Base-by-base conservation (phyloP, 2,329 filamentous ascomycete species). In the Dendryphion nanum region DNA sequence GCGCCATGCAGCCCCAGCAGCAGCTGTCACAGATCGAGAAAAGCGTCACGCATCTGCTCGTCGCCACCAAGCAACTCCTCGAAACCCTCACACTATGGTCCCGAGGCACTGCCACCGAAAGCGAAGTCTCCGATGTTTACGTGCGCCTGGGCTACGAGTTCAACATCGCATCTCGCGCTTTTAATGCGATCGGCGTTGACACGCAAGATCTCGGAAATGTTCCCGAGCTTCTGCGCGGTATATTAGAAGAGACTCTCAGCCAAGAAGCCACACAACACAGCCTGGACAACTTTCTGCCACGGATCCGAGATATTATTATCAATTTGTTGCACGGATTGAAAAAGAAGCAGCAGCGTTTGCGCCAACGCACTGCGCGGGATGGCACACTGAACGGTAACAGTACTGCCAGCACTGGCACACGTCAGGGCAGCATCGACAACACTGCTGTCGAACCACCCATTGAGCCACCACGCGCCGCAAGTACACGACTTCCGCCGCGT, bases 11-110 rank as follows among this genome's bases (percentile, higher is more conserved):
- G 84, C 74, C 81, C 68, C 73, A 82, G 73, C 74, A 87, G 74
- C 75, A 88, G 53, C 78, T 98, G 51, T 96, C 91, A 36, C 91
- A 95, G 67, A 98, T 98, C 68, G 93, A 98, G 73, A 97, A 96
- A 74, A 96, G 90, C 64, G 93, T 98, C 48, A 61, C 91, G 8
- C 93, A 98, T 64, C 85, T 98, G 30, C 82, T 98, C 23, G 91
- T 98, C 50, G 93, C 93, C 23, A 98, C 93, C 21, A 98, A 98
- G 66, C 90, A 97, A 69, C 82, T 98, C 2, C 83, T 98, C 45
- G 93, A 98, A 72, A 98, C 91, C 5, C 76, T 98, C 45, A 98
- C 93, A 32, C 86, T 95, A 75, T 98, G 93, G 93, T 98, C 93
- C 42, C 87, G 91, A 40, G 85, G 87, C 45, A 83, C 86, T 56